Percentiles rank a stretch among this genome's conserved stretches.
Conservation (phyloP, 768 basidiomycete species). For the Fibroporia radiculosa region DNA sequence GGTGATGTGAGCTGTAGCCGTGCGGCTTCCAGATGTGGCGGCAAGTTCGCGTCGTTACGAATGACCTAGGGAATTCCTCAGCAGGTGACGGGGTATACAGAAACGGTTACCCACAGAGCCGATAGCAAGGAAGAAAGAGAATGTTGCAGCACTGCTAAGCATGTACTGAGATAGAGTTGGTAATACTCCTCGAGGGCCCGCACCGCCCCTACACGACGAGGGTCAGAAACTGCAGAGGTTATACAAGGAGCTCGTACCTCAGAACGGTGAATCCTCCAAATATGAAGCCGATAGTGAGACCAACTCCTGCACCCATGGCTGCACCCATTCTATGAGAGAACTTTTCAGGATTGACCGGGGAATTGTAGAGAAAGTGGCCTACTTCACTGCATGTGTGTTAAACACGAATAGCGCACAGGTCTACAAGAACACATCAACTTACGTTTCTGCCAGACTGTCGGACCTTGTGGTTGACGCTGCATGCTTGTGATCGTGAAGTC, state of each 20-base stretch:
- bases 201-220: conserved; percentile 55
- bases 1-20: conserved; percentile 51
- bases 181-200: conserved; percentile 83
- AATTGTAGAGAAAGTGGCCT: background rate
- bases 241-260: conserved; percentile 42
- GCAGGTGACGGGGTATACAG: background rate
- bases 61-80: conserved; percentile 55
- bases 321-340: conserved; percentile 71
- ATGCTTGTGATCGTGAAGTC: background rate
- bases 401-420: background rate
- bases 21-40: conserved; percentile 56
- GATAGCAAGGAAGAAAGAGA: conserved; percentile 94
- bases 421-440: conserved; percentile 9
- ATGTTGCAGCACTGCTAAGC: conserved; percentile 96
- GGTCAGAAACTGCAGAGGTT: background rate
- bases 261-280: conserved; percentile 93
- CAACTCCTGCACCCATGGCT: conserved; percentile 88
- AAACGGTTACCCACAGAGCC: conserved; percentile 58
- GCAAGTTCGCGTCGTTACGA: conserved; percentile 63
- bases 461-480: conserved; percentile 32
- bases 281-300: conserved; percentile 94
- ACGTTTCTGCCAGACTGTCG: conserved; percentile 76
- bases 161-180: conserved; percentile 97
- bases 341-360: background rate
- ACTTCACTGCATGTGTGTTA: conserved; percentile 20